Evolutionary conservation across 1,284 basidiomycete species (phyloP), one percentile per base, ranked within the genome.

Genomic region (Puccinia hordei): DNA sequence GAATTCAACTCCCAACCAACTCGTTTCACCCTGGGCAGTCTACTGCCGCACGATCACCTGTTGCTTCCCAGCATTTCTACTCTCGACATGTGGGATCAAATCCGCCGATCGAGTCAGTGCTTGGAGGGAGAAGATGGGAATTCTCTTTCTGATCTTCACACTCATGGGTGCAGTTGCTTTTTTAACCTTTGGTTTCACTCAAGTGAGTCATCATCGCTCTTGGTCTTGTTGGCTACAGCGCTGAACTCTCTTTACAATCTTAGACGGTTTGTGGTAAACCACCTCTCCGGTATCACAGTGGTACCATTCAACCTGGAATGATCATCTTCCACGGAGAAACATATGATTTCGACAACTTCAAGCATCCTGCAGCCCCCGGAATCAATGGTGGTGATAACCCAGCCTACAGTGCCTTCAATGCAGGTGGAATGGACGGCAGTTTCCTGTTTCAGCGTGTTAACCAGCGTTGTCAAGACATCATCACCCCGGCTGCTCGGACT

Each of bases 131-230:
- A 99, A 99, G 88, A 95, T 98, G 87, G 96, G 96, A 49, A 89
- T 99, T 44, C 88, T 99, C 80, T 88, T 88, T 82, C 89, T 98
- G 86, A 93, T 97, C 83, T 85, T 90, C 22, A 10, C 86, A 27
- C 89, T 95, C 83, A 98, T 99, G 96, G 92, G 92, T 30, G 89
- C 88, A 68, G 97, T 99, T 85, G 96, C 95, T 86, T 99, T 95
- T 90, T 89, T 99, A 85, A 99, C 96, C 1, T 99, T 99, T 87
- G 96, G 97, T n/a, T 99, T 99, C 88, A 98, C 95, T 4, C 90
- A 95, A 81, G 78, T 66, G 13, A 66, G 83, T 59, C 13, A 13
- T 55, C 33, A 27, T 44, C 3, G 17, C 38, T 15, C 15, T 35
- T 59, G 27, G 9, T 35, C 4, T 24, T 22, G 46, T 53, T 10